Conservation (phyloP, 257 asterid species). For the Salvia rosmarinus region DNA sequence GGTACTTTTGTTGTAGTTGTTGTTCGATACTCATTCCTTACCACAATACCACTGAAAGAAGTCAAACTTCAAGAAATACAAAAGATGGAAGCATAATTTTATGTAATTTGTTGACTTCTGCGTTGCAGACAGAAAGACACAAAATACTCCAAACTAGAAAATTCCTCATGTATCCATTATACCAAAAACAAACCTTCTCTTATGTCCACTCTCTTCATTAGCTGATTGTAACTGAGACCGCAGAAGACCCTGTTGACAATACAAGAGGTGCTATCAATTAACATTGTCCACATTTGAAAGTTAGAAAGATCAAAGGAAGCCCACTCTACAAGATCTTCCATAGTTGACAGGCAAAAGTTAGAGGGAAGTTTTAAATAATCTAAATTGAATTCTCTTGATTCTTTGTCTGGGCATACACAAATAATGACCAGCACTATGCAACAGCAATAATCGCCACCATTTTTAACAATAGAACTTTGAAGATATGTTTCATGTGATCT, state of each 20-base stretch:
- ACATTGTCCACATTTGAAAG: neutral
- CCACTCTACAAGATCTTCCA: conserved; percentile 22
- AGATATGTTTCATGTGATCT: neutral
- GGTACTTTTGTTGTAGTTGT: neutral
- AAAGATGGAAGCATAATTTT: neutral
- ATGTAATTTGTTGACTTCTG: conserved; percentile 14
- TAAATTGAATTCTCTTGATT: neutral
- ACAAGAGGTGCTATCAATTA: conserved; percentile 30
- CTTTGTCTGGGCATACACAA: neutral
- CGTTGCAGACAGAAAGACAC: conserved; percentile 10
- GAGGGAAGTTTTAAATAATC: neutral
- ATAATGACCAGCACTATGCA: too few relatives aligned
- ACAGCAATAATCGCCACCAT: too few relatives aligned
- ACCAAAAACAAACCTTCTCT: conserved; percentile 59
- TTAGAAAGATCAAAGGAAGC: conserved; percentile 14
- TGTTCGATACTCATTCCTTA: conserved; percentile 10
- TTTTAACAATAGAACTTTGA: too few relatives aligned
- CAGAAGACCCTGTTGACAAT: conserved; percentile 66
- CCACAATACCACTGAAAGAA: conserved; percentile 21
- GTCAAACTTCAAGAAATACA: neutral
- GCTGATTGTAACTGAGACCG: conserved; percentile 84
- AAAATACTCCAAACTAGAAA: conserved; percentile 19
- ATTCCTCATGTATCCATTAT: conserved; percentile 8
- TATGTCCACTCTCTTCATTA: conserved; percentile 83
- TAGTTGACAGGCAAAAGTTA: conserved; percentile 1